A percentile compares a stretch with the other conserved stretches of the same genome.
These are phyloP conservation scores for Fragaria ananassa DNA, from an alignment of 306 rosid genomes.

Conservation along the genomic window DNA sequence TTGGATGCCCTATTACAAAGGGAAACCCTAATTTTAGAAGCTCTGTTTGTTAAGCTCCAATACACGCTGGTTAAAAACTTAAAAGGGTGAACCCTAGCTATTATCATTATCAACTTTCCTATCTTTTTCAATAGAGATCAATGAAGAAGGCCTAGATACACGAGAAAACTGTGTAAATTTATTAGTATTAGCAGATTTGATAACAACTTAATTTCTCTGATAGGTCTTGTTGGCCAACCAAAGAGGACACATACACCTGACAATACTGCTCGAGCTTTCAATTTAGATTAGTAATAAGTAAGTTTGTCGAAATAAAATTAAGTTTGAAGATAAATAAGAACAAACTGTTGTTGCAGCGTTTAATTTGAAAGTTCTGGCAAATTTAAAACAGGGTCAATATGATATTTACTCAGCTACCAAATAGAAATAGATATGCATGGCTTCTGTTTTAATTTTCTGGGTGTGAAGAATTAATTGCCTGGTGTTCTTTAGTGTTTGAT, in stretches of 20 bases:
- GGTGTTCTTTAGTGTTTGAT: constrained; percentile 33
- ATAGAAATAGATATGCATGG: background rate
- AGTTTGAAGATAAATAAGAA: background rate
- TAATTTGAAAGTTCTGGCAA: background rate
- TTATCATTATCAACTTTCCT: constrained; percentile 1
- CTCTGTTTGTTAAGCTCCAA: background rate
- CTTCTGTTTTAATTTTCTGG: constrained; percentile 8
- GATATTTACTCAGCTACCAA: constrained; percentile 9
- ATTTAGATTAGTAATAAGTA: background rate
- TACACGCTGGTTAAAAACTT: background rate
- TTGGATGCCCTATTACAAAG: constrained; percentile 9
- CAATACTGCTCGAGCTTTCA: background rate
- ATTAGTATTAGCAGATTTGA: constrained; percentile 6
- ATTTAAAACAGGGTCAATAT: constrained; percentile 17
- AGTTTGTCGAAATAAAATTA: background rate
- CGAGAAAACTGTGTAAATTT: constrained; percentile 21
- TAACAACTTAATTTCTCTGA: constrained; percentile 18
- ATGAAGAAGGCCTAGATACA: constrained; percentile 11
- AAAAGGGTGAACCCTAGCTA: background rate
- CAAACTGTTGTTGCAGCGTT: background rate
- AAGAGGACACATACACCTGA: constrained; percentile 16
- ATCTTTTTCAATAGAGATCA: constrained; percentile 4
- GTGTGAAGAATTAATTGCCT: constrained; percentile 20
- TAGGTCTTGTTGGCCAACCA: constrained; percentile 19
- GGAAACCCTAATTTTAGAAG: constrained; percentile 5